Evolutionary conservation across 192 early-diverging fungal species (phyloP), one percentile per base, ranked within the genome.

Genomic region (Mortierella antarctica): DNA sequence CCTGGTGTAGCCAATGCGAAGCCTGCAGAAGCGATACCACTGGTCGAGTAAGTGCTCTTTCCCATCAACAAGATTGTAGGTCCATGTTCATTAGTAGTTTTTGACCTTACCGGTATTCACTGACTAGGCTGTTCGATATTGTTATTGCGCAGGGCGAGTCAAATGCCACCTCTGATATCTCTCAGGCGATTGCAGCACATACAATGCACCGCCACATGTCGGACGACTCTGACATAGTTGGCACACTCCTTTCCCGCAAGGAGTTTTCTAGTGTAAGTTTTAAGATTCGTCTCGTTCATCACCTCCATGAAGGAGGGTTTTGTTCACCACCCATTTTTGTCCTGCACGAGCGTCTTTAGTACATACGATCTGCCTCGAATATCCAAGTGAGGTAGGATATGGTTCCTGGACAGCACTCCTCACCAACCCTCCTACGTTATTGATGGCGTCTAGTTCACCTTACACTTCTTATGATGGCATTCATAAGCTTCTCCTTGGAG

Each of bases 121-220:
- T 4, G 1, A 44, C 1, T 49, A 80, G 77, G 8, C 21, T 66
- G 31, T 80, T 80, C 40, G 77, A 80, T 48, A 56, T 80, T 7
- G 60, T 80, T 1, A 48, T 80, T n/a, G 47, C 54, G n/a, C 77
- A 80, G 42, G 20, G 68, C 15, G 77, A 80, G n/a, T 5, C 57
- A 18, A 47, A 65, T 21, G 64, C 53, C 11, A 59, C 39, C 0
- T 67, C 65, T 0, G 60, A 80, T 15, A 46, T 68, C 5, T 72
- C 77, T 2, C 18, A 40, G 10, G 1, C 39, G 4, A 41, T 80
- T 13, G 64, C 70, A 2, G 11, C 44, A 14, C 60, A 59, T 5
- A 70, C 57, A 13, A 53, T 71, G 45, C 39, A 15, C 41, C 39
- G 55, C 23, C 8, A 18, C 21, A 42, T 57, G 20, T 17, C 4